These are phyloP conservation scores for Trypanosoma boissoni DNA, from an alignment of 208 protist species.

Conservation along the genomic window DNA sequence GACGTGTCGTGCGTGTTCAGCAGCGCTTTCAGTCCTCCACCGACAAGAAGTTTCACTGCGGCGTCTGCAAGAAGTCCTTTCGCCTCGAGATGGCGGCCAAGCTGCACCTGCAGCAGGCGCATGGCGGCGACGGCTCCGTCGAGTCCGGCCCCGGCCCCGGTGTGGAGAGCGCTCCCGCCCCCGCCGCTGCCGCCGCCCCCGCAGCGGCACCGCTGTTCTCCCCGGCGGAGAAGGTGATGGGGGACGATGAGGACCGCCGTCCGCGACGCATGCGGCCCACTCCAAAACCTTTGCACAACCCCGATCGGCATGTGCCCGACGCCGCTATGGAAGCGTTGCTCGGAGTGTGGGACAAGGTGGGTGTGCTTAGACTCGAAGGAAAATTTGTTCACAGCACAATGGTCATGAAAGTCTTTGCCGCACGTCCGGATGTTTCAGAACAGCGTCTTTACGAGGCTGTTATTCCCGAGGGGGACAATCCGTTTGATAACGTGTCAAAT, in stretches of 20 bases:
- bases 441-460: constrained; percentile 48
- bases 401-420: constrained; percentile 86
- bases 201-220: constrained; percentile 4
- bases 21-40: constrained; percentile 34
- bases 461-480: constrained; percentile 47
- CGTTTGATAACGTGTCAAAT: constrained; percentile 31
- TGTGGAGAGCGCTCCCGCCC: constrained; percentile 6
- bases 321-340: constrained; percentile 73
- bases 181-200: background rate
- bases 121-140: constrained; percentile 65
- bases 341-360: constrained; percentile 76
- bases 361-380: constrained; percentile 56
- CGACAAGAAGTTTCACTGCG: constrained; percentile 87
- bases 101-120: constrained; percentile 83
- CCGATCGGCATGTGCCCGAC: constrained; percentile 53
- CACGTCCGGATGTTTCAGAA: constrained; percentile 33
- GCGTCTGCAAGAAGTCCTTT: constrained; percentile 84
- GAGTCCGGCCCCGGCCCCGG: constrained; percentile 61
- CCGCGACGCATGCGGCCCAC: constrained; percentile 48
- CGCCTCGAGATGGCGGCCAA: constrained; percentile 87
- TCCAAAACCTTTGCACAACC: constrained; percentile 81
- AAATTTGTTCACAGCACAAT: constrained; percentile 88
- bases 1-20: constrained; percentile 2
- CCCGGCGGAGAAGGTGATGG: constrained; percentile 19
- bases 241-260: constrained; percentile 34